Conservation (phyloP, 345 rosid species). For the Aquilaria yunnanensis region DNA sequence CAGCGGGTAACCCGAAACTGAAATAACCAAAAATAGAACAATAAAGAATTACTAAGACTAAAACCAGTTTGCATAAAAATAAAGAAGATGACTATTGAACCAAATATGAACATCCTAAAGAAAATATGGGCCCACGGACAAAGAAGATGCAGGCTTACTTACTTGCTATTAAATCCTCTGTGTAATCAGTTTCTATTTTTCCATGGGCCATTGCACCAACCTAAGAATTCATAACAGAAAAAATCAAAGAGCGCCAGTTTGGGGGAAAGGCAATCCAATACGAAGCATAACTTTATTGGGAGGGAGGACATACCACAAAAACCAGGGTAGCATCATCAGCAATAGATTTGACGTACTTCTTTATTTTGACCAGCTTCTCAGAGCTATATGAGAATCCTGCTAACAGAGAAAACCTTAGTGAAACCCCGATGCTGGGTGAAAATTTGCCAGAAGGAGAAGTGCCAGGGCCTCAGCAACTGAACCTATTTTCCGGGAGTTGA, state of each 20-base stretch:
- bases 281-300: neutral
- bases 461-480: neutral
- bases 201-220: slow-evolving; percentile 96
- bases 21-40: slow-evolving; percentile 3
- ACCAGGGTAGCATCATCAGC: slow-evolving; percentile 54
- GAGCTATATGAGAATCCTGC: slow-evolving; percentile 87
- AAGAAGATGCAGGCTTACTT: slow-evolving; percentile 9
- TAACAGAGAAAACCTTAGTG: slow-evolving; percentile 6
- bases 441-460: neutral
- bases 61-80: neutral
- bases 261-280: neutral
- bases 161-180: slow-evolving; percentile 64
- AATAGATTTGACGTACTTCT: slow-evolving; percentile 45
- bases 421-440: neutral
- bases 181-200: slow-evolving; percentile 49
- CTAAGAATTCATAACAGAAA: slow-evolving; percentile 23
- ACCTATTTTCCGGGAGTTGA: slow-evolving; percentile 68
- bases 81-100: neutral
- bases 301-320: slow-evolving; percentile 65
- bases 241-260: neutral
- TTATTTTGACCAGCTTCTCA: slow-evolving; percentile 57
- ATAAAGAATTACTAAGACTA: neutral
- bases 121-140: neutral
- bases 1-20: slow-evolving; percentile 88
- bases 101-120: neutral